Conservation (phyloP, 73 alveolate genomes). For the Paramecium sonneborni region DNA sequence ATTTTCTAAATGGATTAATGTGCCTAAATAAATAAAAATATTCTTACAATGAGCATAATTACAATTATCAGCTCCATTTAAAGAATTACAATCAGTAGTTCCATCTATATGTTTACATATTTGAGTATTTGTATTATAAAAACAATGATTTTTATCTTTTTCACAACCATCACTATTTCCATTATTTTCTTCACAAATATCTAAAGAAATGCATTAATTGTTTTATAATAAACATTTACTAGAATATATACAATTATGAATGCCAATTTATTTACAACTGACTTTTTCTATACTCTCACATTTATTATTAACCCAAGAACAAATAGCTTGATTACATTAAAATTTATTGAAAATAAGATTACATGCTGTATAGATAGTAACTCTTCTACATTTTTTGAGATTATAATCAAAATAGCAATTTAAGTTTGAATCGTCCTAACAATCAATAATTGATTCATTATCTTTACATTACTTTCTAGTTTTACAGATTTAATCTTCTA, state of each 20-base stretch:
- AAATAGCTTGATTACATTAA: neutral
- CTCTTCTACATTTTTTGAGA: neutral
- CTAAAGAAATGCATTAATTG: neutral
- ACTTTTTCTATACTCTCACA: neutral
- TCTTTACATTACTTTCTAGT: neutral
- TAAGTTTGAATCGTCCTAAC: neutral
- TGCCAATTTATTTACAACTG: neutral
- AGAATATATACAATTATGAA: neutral
- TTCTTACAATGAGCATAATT: neutral
- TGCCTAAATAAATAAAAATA: neutral
- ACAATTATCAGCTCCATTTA: conserved; percentile 19
- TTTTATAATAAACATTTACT: neutral
- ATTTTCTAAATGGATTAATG: neutral
- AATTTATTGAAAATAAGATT: neutral
- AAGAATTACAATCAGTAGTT: neutral
- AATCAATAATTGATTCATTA: neutral
- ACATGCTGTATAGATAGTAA: neutral
- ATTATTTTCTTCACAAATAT: neutral
- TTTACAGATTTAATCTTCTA: neutral
- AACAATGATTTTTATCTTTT: conserved; percentile 2
- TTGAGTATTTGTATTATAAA: neutral
- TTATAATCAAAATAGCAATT: neutral
- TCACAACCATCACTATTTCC: neutral
- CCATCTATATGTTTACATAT: neutral
- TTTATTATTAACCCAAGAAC: neutral